phyloP scores from a whole-genome alignment of 805 yeast species.

The Pichia ethanolica region DNA sequence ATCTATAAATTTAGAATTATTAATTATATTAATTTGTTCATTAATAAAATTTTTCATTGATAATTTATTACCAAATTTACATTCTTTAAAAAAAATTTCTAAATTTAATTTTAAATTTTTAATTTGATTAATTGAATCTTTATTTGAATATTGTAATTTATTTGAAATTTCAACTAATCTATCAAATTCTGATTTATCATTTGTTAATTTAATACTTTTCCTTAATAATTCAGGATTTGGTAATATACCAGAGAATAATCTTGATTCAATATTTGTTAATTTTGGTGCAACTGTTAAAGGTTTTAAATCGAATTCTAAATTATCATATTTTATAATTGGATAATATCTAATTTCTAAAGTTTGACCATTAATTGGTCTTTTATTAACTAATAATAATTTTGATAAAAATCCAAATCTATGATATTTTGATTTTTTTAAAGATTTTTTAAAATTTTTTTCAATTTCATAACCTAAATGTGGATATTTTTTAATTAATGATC shows the following conservation, averaged over 20 bases:
- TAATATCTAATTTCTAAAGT: constrained; percentile 3
- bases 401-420: constrained; percentile 8
- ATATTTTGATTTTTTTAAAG: constrained; percentile 6
- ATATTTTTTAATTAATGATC: constrained; percentile 13
- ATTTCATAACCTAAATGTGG: constrained; percentile 17
- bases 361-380: neutral
- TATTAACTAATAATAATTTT: constrained; percentile 5
- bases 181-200: constrained; percentile 11
- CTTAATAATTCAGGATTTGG: constrained; percentile 16
- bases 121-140: neutral
- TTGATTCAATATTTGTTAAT: constrained; percentile 17
- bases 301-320: constrained; percentile 3
- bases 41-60: constrained; percentile 7
- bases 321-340: constrained; percentile 8
- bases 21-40: constrained; percentile 1
- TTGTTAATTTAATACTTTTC: constrained; percentile 11
- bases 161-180: constrained; percentile 12
- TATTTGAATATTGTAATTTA: neutral
- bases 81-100: constrained; percentile 18
- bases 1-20: neutral
- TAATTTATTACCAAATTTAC: constrained; percentile 9
- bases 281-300: constrained; percentile 12
- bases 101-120: constrained; percentile 13
- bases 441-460: constrained; percentile 11
- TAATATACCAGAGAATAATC: constrained; percentile 20